phyloP scores from a whole-genome alignment of 2,329 filamentous ascomycete species.

The Nakataea oryzae region DNA sequence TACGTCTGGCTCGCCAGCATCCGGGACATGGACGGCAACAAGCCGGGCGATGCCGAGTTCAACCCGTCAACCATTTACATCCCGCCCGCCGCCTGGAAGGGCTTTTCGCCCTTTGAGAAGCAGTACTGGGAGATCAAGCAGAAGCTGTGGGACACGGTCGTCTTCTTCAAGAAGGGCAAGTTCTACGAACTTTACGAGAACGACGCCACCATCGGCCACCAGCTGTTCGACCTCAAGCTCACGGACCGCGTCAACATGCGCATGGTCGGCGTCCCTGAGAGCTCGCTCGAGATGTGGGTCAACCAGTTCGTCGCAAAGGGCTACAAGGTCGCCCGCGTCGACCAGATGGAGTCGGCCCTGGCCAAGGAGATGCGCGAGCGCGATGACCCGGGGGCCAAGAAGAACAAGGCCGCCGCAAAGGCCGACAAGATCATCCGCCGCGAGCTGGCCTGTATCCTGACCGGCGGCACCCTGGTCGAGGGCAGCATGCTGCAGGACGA shows the following conservation, averaged over 20 bases:
- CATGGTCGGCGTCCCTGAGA: constrained; percentile 96
- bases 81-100: constrained; percentile 65
- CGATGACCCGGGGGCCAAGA: constrained; percentile 48
- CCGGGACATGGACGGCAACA: constrained; percentile 72
- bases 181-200: constrained; percentile 99
- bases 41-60: constrained; percentile 73
- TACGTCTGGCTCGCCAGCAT: constrained; percentile 87
- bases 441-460: constrained; percentile 84
- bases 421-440: constrained; percentile 88
- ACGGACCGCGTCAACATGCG: constrained; percentile 99
- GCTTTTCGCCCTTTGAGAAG: constrained; percentile 90
- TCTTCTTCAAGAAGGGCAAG: constrained; percentile 99
- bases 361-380: constrained; percentile 99
- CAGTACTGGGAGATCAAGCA: constrained; percentile 99
- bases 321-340: constrained; percentile 91
- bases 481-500: constrained; percentile 96
- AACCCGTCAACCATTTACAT: constrained; percentile 88
- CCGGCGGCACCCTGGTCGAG: constrained; percentile 85
- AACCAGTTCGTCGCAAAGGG: constrained; percentile 98
- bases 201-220: constrained; percentile 90
- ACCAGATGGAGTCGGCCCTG: constrained; percentile 91
- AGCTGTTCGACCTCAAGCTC: constrained; percentile 93
- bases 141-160: constrained; percentile 93
- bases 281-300: constrained; percentile 92
- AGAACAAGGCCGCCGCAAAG: constrained; percentile 36